phyloP scores from a whole-genome alignment of 163 green algal genomes.

The Volvox carteri region DNA sequence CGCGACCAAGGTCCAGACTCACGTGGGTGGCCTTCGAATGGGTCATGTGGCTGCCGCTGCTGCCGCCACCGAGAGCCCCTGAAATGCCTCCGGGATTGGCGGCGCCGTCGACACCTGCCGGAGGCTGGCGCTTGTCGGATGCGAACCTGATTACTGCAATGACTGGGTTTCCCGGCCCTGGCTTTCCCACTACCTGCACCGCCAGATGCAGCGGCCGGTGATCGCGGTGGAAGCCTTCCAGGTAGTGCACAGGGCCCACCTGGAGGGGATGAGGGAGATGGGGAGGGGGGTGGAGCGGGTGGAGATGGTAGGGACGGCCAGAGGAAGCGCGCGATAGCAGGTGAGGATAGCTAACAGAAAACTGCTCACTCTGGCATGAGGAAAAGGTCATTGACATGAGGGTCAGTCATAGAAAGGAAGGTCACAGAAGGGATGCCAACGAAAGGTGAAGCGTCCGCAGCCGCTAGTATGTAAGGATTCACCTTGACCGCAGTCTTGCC shows the following conservation, averaged over 20 bases:
- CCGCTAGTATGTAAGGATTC: too few species aligned
- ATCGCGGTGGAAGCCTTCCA: constrained; percentile 37
- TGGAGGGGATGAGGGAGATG: not conserved
- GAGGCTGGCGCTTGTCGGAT: not conserved
- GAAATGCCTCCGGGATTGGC: not conserved
- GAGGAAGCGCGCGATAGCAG: too few species aligned
- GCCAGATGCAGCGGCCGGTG: not conserved
- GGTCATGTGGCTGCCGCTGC: not conserved
- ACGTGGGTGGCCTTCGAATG: not conserved
- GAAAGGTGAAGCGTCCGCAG: too few species aligned
- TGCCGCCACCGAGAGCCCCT: not conserved
- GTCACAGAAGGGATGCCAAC: too few species aligned
- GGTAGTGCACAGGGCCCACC: constrained; percentile 35
- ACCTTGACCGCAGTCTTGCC: constrained; percentile 4
- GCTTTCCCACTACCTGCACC: constrained; percentile 43
- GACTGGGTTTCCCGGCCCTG: constrained; percentile 29
- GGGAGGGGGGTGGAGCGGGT: too few species aligned
- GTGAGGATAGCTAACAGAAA: too few species aligned
- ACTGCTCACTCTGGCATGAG: too few species aligned
- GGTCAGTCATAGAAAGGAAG: too few species aligned
- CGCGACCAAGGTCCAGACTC: not conserved
- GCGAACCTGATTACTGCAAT: not conserved
- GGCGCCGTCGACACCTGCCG: not conserved
- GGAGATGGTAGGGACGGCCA: too few species aligned
- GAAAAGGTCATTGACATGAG: too few species aligned